Percentiles rank a stretch among this genome's conserved stretches.
Evolutionary conservation across 1,284 basidiomycete genomes (phyloP).

Genomic region (Trichosporon faecale): DNA sequence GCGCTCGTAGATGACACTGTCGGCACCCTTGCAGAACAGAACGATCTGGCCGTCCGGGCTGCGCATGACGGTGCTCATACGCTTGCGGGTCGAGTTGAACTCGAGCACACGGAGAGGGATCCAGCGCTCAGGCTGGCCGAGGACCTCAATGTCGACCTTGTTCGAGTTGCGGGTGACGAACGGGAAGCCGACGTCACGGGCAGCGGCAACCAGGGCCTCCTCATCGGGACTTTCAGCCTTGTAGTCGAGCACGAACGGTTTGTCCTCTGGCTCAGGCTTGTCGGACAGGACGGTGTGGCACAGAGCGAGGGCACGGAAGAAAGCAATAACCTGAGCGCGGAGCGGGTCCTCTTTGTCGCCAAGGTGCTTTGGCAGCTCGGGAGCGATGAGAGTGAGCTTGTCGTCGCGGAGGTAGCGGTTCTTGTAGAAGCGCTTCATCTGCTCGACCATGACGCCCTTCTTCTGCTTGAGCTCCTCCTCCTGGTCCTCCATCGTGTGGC

Average conservation of each 20-base stretch:
- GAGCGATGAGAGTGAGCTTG: constrained; percentile 83
- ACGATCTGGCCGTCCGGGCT: constrained; percentile 75
- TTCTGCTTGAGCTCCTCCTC: constrained; percentile 62
- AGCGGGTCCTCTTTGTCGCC: constrained; percentile 63
- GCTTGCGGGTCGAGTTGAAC: constrained; percentile 88
- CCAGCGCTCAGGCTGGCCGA: constrained; percentile 82
- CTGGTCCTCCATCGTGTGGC: constrained; percentile 68
- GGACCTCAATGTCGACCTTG: constrained; percentile 80
- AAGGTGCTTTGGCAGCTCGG: constrained; percentile 74
- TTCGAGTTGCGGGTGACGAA: constrained; percentile 77
- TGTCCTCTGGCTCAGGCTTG: constrained; percentile 61
- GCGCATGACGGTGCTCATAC: constrained; percentile 88
- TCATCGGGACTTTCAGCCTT: constrained; percentile 92
- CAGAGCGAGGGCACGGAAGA: constrained; percentile 85
- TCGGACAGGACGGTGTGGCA: constrained; percentile 86
- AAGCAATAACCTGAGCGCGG: constrained; percentile 68
- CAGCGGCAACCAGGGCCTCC: constrained; percentile 85
- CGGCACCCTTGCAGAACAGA: constrained; percentile 94
- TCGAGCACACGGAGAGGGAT: constrained; percentile 77
- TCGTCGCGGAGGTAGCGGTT: constrained; percentile 81
- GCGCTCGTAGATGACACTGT: constrained; percentile 88
- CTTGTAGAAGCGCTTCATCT: constrained; percentile 74
- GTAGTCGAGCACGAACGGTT: constrained; percentile 74
- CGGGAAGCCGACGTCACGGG: constrained; percentile 88
- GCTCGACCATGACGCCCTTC: constrained; percentile 74